Base-by-base conservation (phyloP, 2,329 filamentous ascomycete genomes). In the Diplodia mutila region DNA sequence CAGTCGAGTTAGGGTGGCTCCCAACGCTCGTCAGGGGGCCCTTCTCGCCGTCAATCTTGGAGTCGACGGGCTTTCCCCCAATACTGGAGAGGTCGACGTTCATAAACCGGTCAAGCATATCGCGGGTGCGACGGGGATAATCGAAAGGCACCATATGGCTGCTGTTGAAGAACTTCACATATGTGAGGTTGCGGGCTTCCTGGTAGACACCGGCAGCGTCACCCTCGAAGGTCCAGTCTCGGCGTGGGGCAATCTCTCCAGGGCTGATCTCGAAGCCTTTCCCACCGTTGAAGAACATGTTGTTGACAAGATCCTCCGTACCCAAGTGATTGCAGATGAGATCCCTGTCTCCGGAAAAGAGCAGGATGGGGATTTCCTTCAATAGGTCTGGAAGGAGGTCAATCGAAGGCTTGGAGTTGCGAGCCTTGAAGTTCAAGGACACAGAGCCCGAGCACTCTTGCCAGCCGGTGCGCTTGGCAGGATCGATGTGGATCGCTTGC, bases 91-190 rank as follows among this genome's bases (percentile, higher is more conserved):
- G 96, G 76, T 98, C 93, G 49, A 99, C 92, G 59, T 89, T 88
- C 86, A 98, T 93, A 81, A 99, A 97, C 49, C 95, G 91, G 79
- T 99, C 94, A 18, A 99, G 88, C 95, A 99, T 99, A 78, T 98
- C 95, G 69, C 94, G 88, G 23, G 90, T 91, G 69, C 93, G 90
- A 57, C 93, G 89, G 1, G 94, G 90, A 73, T 91, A 91, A 79
- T 99, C 94, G 75, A 95, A 98, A 0, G 95, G 96, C 1, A 99
- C 95, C 95, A 99, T 99, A 80, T 99, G 95, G 61, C 92, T 97
- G 18, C 93, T 89, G 78, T 99, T 97, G 83, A 97, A 92, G 81
- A 98, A 97, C 49, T 96, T 85, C 37, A 99, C 90, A 76, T 99
- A 99, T 0, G 95, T 97, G 69, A 99, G 82, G 80, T 99, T 99